These are phyloP conservation scores for Rutstroemia sydowiana DNA, from an alignment of 2,329 filamentous ascomycete species.

Conservation along the genomic window DNA sequence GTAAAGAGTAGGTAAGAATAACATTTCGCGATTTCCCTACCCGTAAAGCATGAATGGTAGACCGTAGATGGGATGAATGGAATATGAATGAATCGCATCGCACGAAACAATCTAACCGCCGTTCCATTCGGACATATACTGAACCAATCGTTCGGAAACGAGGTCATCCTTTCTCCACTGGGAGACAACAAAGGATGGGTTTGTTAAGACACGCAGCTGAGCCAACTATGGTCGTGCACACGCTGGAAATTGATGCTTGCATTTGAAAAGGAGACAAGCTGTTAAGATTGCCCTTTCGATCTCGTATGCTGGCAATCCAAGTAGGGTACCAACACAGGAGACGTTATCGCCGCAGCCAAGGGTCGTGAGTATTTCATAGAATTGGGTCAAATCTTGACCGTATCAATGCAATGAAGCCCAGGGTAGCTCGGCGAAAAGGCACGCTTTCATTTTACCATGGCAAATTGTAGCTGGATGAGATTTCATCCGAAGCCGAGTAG, in stretches of 20 bases:
- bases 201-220: not conserved
- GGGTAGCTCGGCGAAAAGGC: too few species aligned
- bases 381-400: not conserved
- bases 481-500: too few species aligned
- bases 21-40: not conserved
- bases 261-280: not conserved
- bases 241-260: not conserved
- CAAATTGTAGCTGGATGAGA: too few species aligned
- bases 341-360: not conserved
- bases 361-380: not conserved
- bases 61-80: not conserved
- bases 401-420: not conserved
- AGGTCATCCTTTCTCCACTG: constrained; percentile 3
- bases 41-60: not conserved
- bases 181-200: not conserved
- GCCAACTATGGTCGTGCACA: not conserved
- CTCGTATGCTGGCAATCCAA: not conserved
- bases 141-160: constrained; percentile 6
- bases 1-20: not conserved
- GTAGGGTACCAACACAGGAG: not conserved
- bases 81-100: constrained; percentile 5
- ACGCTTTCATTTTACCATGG: too few species aligned
- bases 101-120: not conserved
- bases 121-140: not conserved
- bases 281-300: not conserved